A percentile compares a stretch with the other conserved stretches of the same genome.
Evolutionary conservation across 441 rosid genomes (phyloP).

Genomic region (Geranium incanum): DNA sequence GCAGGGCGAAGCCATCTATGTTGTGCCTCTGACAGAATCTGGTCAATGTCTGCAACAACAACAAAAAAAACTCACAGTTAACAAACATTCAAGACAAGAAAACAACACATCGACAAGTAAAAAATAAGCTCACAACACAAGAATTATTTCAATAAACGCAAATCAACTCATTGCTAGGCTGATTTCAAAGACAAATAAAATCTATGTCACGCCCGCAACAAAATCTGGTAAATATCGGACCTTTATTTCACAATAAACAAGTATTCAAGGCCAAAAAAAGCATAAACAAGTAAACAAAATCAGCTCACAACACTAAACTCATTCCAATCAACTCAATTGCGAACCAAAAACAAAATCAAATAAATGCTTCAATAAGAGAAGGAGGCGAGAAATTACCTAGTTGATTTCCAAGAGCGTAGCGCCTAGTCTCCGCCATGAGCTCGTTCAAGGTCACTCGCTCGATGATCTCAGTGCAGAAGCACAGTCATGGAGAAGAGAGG

Average conservation of each 20-base stretch:
- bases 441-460: not conserved
- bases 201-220: not conserved
- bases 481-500: constrained; percentile 16
- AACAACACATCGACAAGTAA: not conserved
- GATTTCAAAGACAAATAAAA: not conserved
- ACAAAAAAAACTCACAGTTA: constrained; percentile 7
- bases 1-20: constrained; percentile 89
- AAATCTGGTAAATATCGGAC: not conserved
- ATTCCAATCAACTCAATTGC: not conserved
- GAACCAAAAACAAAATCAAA: not conserved
- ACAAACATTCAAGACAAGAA: constrained; percentile 1
- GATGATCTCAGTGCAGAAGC: not conserved
- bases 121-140: not conserved
- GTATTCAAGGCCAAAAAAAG: not conserved
- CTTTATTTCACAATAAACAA: not conserved
- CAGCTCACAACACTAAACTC: not conserved
- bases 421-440: constrained; percentile 43
- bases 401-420: constrained; percentile 32
- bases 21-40: constrained; percentile 67
- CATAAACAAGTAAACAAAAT: not conserved
- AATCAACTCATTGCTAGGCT: not conserved
- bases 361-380: not conserved
- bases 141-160: not conserved
- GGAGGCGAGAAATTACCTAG: constrained; percentile 25
- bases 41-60: constrained; percentile 55